Percentiles rank a stretch among this genome's conserved stretches.
Evolutionary conservation across 768 basidiomycete species (phyloP).

Genomic region (Hypsizygus marmoreus): DNA sequence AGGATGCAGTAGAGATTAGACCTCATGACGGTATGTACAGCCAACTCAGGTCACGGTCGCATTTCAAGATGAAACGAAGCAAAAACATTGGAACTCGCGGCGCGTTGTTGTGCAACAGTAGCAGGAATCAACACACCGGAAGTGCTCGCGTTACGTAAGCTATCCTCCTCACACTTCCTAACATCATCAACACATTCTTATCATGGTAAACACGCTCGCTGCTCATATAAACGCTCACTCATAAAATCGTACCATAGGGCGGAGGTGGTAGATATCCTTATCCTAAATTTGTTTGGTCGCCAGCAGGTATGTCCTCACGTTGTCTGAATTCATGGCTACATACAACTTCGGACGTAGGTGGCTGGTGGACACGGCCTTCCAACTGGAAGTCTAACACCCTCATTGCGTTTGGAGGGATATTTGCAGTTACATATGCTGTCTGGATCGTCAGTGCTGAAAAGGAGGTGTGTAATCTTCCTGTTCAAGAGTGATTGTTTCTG

Average conservation of each 20-base stretch:
- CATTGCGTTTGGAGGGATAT: conserved; percentile 69
- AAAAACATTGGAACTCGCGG: no score
- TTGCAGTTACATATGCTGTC: conserved; percentile 59
- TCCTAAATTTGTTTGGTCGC: conserved; percentile 94
- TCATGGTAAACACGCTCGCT: conserved; percentile 10
- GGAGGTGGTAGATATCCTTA: conserved; percentile 89
- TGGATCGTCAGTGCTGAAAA: conserved; percentile 76
- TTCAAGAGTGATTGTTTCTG: conserved; percentile 1
- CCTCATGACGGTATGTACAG: no score
- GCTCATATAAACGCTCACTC: neutral
- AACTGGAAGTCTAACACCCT: conserved; percentile 91
- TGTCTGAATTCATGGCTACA: neutral
- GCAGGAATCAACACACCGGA: conserved; percentile 14
- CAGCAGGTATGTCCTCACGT: conserved; percentile 60
- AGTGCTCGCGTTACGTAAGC: conserved; percentile 20
- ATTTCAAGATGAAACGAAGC: no score
- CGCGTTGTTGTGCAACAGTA: conserved; percentile 7
- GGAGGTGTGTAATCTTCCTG: conserved; percentile 58
- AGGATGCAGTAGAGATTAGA: no score
- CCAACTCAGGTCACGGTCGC: no score
- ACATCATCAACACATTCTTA: conserved; percentile 8
- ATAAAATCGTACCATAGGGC: conserved; percentile 48
- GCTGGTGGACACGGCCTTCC: conserved; percentile 92
- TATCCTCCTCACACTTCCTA: conserved; percentile 2
- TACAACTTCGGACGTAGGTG: conserved; percentile 51